Conservation (phyloP, 2,329 filamentous ascomycete genomes). For the Xenosphaeropsis pyriputrescens region DNA sequence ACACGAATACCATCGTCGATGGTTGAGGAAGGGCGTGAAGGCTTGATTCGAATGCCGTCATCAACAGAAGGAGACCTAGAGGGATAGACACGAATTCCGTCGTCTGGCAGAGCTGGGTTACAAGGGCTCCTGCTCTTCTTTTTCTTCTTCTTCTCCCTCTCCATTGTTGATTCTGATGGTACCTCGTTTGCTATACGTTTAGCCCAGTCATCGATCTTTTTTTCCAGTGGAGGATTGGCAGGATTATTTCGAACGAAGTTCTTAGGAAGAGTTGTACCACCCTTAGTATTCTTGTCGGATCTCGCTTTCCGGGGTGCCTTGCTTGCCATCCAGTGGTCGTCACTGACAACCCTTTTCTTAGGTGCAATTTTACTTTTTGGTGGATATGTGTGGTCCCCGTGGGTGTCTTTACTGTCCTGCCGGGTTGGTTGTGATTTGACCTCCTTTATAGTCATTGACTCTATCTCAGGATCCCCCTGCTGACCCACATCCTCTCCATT, state of each 20-base stretch:
- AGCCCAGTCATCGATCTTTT: conserved; percentile 49
- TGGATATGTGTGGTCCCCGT: too few species aligned
- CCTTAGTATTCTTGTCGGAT: conserved; percentile 1
- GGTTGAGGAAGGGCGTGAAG: conserved; percentile 14
- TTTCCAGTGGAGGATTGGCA: conserved; percentile 38
- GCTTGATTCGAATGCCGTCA: conserved; percentile 26
- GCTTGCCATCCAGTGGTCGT: conserved; percentile 63
- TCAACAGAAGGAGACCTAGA: conserved; percentile 13
- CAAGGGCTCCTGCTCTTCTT: conserved; percentile 7
- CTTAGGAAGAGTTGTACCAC: conserved; percentile 32
- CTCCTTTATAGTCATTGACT: conserved; percentile 35
- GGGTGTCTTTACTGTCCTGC: conserved; percentile 1
- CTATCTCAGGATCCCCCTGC: conserved; percentile 44
- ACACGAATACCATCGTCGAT: conserved; percentile 18
- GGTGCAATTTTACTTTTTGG: conserved; percentile 25
- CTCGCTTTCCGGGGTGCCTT: neutral
- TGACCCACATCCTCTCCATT: conserved; percentile 45
- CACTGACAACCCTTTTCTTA: conserved; percentile 84
- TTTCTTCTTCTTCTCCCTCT: conserved; percentile 3
- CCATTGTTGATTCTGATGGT: conserved; percentile 2
- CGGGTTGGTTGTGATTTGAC: conserved; percentile 3
- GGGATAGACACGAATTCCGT: conserved; percentile 17
- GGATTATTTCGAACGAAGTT: conserved; percentile 38
- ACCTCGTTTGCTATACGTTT: conserved; percentile 8
- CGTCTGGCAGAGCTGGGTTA: conserved; percentile 5